Base-by-base conservation (phyloP, 257 asterid genomes). In the Primulina eburnea region DNA sequence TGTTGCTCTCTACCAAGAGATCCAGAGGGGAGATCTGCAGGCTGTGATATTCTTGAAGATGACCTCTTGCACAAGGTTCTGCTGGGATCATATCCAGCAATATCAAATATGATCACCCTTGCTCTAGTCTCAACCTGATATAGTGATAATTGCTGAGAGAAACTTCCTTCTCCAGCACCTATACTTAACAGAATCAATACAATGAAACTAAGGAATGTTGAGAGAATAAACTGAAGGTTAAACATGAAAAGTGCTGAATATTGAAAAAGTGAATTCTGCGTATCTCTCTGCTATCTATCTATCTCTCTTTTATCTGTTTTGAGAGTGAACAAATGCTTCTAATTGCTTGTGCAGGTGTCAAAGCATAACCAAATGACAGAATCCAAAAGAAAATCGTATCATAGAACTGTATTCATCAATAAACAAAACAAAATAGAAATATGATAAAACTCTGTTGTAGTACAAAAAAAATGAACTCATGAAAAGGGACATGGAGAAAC, bases 61-160 rank as follows among this genome's bases (percentile, higher is more conserved):
- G 93, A 37, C 72, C 85, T 82, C 72, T 77, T 83, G 74, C 55
- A 85, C 67, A 87, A 91, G 70, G 81, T 67, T 78, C 84, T 82
- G 65, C 80, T 74, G 28, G 80, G 66, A 73, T 83, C 88, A 61
- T 76, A 82, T 72, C 96, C 96, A 69, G 86, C 81, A 14, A 88
- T 77, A 67, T 92, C 96, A 63, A 90, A 76, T 69, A 83, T 34
- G 62, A 90, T 77, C 12, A 88, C 87, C 65, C 98, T 86, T 67
- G 92, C 79, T 81, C 90, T 84, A 4, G 97, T 76, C 83, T 91
- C 97, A 65, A 82, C 92, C 65, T 85, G 89, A 81, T 85, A 89
- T 50, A 55, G 66, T 6, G 76, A 81, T 72, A 81, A 76, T 75
- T 82, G 89, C 55, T 75, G 81, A 67, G 78, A 77, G 81, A 81